Evolutionary conservation across 2,329 filamentous ascomycete species (phyloP).

Genomic region (Neodidymelliopsis sp.): DNA sequence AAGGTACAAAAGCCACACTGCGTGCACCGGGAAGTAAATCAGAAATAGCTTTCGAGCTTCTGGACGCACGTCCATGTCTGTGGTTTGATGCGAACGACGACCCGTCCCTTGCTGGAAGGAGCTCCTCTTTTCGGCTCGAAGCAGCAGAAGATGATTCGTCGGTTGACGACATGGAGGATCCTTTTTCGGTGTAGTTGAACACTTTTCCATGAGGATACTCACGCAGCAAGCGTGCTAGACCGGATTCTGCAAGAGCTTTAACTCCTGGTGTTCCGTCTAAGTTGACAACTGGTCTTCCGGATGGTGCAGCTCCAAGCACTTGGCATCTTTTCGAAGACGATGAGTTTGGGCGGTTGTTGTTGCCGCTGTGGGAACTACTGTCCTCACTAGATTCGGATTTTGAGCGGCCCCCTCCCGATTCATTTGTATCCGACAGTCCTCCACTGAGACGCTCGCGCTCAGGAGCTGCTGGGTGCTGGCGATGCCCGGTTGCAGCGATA

Average conservation of each 20-base stretch:
- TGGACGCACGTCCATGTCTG: slow-evolving; percentile 21
- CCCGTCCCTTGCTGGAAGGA: neutral
- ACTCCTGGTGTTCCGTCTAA: slow-evolving; percentile 3
- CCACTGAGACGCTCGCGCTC: slow-evolving; percentile 6
- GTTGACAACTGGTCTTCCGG: slow-evolving; percentile 2
- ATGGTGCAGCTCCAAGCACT: slow-evolving; percentile 33
- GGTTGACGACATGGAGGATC: slow-evolving; percentile 28
- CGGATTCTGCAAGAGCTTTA: slow-evolving; percentile 26
- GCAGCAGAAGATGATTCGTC: slow-evolving; percentile 24
- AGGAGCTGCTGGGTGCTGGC: slow-evolving; percentile 15
- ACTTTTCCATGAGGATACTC: slow-evolving; percentile 38
- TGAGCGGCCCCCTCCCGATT: slow-evolving; percentile 16
- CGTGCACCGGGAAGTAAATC: slow-evolving; percentile 56
- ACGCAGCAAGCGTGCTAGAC: slow-evolving; percentile 31
- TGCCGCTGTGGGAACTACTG: slow-evolving; percentile 8
- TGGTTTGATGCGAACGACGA: neutral
- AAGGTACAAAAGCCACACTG: slow-evolving; percentile 48
- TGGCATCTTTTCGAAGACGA: slow-evolving; percentile 29
- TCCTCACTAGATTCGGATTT: slow-evolving; percentile 30
- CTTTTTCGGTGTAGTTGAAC: slow-evolving; percentile 30
- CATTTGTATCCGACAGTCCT: slow-evolving; percentile 8
- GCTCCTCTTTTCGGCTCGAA: neutral
- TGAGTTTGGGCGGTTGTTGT: neutral
- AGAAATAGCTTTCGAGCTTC: slow-evolving; percentile 55
- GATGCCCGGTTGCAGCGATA: slow-evolving; percentile 31